Evolutionary conservation across 768 basidiomycete genomes (phyloP).

Genomic region (Terana coerulea): DNA sequence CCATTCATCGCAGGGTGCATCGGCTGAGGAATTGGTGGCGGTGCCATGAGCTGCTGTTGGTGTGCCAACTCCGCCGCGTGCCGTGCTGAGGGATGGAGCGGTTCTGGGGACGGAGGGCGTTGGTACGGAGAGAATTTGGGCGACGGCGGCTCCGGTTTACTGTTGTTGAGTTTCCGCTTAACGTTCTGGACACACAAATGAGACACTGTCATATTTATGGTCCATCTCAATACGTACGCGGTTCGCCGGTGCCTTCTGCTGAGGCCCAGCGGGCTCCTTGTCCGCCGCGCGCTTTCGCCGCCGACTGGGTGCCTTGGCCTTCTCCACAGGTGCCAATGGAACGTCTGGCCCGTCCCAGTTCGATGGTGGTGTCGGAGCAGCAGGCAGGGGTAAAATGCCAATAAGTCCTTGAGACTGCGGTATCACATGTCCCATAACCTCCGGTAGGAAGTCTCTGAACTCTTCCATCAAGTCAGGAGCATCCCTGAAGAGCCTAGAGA

Average conservation of each 20-base stretch:
- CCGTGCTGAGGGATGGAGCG: conserved; percentile 12
- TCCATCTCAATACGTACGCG: too few species aligned
- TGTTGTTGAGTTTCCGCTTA: conserved; percentile 66
- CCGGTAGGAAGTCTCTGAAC: conserved; percentile 80
- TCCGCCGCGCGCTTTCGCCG: conserved; percentile 62
- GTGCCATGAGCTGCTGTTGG: conserved; percentile 6
- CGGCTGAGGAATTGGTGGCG: background rate
- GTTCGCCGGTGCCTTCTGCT: conserved; percentile 44
- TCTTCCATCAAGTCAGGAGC: conserved; percentile 75
- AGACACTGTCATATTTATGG: background rate
- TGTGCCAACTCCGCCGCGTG: background rate
- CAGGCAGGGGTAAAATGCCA: conserved; percentile 49
- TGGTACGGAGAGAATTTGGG: conserved; percentile 43
- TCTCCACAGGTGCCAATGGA: conserved; percentile 35
- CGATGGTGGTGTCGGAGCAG: conserved; percentile 24
- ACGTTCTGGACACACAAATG: conserved; percentile 32
- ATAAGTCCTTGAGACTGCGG: conserved; percentile 30
- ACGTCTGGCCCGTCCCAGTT: conserved; percentile 19
- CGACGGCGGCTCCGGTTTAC: conserved; percentile 51
- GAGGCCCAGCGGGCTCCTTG: conserved; percentile 62
- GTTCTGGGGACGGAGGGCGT: conserved; percentile 31
- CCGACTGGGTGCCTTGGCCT: conserved; percentile 38
- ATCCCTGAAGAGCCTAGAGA: conserved; percentile 76
- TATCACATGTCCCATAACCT: conserved; percentile 42
- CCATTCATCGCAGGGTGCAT: conserved; percentile 4